Base-by-base conservation (phyloP, 176 grass and related monocot species). In the Eremochloa ophiuroides region DNA sequence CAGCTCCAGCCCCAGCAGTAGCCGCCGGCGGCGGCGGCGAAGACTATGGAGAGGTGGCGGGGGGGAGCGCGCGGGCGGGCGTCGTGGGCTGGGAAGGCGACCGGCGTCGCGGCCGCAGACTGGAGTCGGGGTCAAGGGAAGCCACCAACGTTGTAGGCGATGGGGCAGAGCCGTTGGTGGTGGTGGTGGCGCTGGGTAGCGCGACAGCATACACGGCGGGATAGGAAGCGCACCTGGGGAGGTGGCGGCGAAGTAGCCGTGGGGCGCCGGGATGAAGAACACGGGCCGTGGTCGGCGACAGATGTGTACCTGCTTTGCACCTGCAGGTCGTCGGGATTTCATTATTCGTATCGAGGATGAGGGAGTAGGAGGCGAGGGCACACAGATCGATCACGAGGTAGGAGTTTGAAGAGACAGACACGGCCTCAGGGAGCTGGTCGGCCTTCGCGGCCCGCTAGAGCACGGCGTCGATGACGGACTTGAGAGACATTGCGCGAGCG, bases 391-490 rank as follows among this genome's bases (percentile, higher is more conserved):
- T 87, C 44, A 89, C 38, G 51, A 86, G 71, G 63, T 94, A 78
- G 48, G 80, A 65, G 44, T 68, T 26, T 10, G 79, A 82, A 31
- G 76, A 77, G 23, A 42, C 60, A 22, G 77, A 65, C 29, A 82
- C 65, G 46, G 73, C 20, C 60, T 76, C 73, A 55, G 77, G 75
- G 82, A 86, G 75, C 69, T 80, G 69, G 40, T 92, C 87, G 10
- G 76, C 89, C 83, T 92, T 89, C 10, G 88, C 91, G 56, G 94
- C 85, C 33, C 87, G 89, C 73, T 94, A 77, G 18, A 97, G 80
- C 63, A 97, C 84, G 72, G 87, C 89, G 71, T 94, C 92, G 67
- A 97, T 94, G 65, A 92, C 80, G 63, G 94, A 97, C 76, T 97
- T 87, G 47, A 97, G 91, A 1, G 87, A 74, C 61, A 43, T 74